Base-by-base conservation (phyloP, 768 basidiomycete species). In the Termitomyces sp. region DNA sequence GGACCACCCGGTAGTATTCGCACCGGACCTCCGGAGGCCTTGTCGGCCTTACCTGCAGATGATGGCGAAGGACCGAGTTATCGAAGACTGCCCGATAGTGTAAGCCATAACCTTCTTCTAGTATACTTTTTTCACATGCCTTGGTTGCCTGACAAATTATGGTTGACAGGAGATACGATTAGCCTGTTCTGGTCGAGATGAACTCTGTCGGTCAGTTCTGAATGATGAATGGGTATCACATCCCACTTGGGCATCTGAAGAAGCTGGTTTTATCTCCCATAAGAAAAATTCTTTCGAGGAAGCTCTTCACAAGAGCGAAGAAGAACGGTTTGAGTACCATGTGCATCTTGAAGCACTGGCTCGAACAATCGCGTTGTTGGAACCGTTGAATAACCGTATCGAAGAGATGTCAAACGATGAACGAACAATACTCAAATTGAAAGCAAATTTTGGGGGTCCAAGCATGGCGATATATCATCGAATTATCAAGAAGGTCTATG, bases 221-320 rank as follows among this genome's bases (percentile, higher is more conserved):
- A 99, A 99, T 67, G 95, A 98, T 66, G 84, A 88, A 62, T 98
- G 97, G 96, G 94, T 98, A 11, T 97, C 96, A 14, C 96, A 98
- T 70, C 96, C 97, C 3, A 96, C 94, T 1, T 97, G 94, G 92
- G 94, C 94, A 9, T 95, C 94, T 21, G 96, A 98, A 68, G 94
- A 96, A 67, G 84, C 94, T 1, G 94, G 92, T 10, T 97, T 97
- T 64, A 83, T 93, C 60, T 80, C 95, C 6, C 92, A 98, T 71
- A 96, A 97, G 78, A 98, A 98, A 77, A 99, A 98, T 67, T 80
- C 84, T 5, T 98, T 89, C 69, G 97, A 99, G 70, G 96, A 98
- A 66, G 90, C 91, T 0, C 77, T 98, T 55, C 94, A 98, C 75
- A 93, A 93, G 72, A 89, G 93, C 64, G 97, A 99, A 71, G 96